These are phyloP conservation scores for Brasenia schreberi DNA, from an alignment of 164 flowering plant species.

Conservation along the genomic window DNA sequence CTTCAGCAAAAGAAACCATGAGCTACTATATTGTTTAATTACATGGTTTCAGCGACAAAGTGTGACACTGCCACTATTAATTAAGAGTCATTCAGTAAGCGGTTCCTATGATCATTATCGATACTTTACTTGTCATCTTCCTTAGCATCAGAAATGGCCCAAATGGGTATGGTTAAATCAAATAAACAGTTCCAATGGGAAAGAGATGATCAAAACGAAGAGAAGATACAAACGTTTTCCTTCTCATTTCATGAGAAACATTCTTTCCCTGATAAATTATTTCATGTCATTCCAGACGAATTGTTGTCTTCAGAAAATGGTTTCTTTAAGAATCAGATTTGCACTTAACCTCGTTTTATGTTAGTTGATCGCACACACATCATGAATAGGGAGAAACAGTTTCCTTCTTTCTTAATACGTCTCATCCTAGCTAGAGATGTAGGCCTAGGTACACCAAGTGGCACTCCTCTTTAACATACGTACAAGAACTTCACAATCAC, in stretches of 20 bases:
- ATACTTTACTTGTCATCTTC: not conserved
- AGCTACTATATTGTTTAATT: not conserved
- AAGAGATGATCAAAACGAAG: no score
- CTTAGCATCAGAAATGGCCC: not conserved
- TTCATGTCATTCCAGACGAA: no score
- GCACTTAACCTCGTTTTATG: not conserved
- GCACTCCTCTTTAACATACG: not conserved
- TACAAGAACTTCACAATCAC: not conserved
- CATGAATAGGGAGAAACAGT: not conserved
- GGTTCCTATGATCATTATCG: not conserved
- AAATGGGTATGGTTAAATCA: no score
- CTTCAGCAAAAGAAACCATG: not conserved
- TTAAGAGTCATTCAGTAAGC: not conserved
- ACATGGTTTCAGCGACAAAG: no score
- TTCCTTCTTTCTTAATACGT: not conserved
- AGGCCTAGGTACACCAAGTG: not conserved
- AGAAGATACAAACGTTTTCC: no score
- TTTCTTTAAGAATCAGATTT: no score
- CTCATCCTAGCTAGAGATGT: no score
- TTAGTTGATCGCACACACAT: not conserved
- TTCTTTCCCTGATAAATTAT: no score
- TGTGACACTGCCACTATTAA: no score
- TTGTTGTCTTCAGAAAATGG: no score
- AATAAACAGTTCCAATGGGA: no score
- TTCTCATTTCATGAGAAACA: no score